Conservation (phyloP, 306 rosid species). For the Glycine tomentella region DNA sequence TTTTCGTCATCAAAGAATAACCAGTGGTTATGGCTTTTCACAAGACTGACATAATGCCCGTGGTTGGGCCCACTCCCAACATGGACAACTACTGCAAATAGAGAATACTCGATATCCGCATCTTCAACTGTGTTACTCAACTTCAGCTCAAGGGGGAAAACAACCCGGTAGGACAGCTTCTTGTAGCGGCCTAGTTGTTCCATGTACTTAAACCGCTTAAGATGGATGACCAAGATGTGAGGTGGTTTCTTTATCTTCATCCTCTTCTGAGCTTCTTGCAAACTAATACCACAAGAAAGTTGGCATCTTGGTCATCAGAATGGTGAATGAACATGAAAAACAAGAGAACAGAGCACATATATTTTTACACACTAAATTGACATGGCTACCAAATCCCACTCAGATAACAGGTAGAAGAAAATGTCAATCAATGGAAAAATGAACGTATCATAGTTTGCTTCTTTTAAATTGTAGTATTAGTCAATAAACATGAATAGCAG, state of each 20-base stretch:
- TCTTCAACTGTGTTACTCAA: conserved; percentile 92
- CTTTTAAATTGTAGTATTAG: conserved; percentile 3
- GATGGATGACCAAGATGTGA: conserved; percentile 92
- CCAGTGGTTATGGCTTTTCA: conserved; percentile 99
- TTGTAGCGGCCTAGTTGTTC: conserved; percentile 97
- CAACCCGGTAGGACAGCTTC: conserved; percentile 94
- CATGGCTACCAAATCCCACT: neutral
- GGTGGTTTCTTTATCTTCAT: conserved; percentile 99
- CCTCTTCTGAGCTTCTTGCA: conserved; percentile 99
- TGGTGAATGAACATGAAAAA: conserved; percentile 27
- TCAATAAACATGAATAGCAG: conserved; percentile 16
- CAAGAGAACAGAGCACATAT: neutral
- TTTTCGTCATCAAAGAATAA: conserved; percentile 97
- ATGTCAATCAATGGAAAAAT: neutral
- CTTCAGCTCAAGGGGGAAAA: conserved; percentile 96
- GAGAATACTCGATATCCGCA: conserved; percentile 88
- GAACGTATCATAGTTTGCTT: conserved; percentile 16
- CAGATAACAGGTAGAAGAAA: conserved; percentile 16
- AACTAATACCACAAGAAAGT: conserved; percentile 62
- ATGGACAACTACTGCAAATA: conserved; percentile 97
- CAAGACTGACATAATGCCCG: conserved; percentile 98
- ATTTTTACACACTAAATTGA: conserved; percentile 21
- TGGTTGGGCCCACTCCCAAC: conserved; percentile 99
- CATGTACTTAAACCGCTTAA: conserved; percentile 97
- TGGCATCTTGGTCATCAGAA: conserved; percentile 34